Conservation (phyloP, 2,329 filamentous ascomycete genomes). For the Nemania diffusa region DNA sequence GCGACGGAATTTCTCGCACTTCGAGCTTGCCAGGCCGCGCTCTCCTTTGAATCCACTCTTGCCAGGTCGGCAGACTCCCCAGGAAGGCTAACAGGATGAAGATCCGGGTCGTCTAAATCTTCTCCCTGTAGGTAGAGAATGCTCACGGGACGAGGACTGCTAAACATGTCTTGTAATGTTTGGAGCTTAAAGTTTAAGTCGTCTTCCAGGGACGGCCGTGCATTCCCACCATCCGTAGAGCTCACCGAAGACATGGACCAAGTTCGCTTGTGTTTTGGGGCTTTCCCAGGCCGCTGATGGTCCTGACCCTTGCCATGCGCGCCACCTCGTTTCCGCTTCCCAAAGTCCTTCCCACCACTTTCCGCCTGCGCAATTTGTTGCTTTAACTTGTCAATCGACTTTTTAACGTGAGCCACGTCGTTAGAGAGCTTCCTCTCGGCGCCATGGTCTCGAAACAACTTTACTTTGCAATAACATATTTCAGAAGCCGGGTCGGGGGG, state of each 20-base stretch:
- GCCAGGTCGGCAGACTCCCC: conserved; percentile 73
- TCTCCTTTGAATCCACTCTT: conserved; percentile 62
- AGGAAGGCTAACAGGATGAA: conserved; percentile 77
- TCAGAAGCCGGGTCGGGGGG: conserved; percentile 67
- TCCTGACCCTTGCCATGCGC: conserved; percentile 57
- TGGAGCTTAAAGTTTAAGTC: conserved; percentile 83
- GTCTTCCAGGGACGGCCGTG: conserved; percentile 70
- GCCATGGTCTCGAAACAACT: conserved; percentile 94
- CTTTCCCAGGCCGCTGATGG: conserved; percentile 77
- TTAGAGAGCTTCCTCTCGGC: conserved; percentile 96
- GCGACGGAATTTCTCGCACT: conserved; percentile 68
- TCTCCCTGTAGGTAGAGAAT: conserved; percentile 81
- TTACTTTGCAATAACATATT: conserved; percentile 95
- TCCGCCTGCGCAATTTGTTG: conserved; percentile 88
- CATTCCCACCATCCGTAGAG: conserved; percentile 60
- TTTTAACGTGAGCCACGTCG: conserved; percentile 93
- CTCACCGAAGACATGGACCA: conserved; percentile 92
- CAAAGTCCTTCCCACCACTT: conserved; percentile 73
- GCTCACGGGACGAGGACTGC: conserved; percentile 81
- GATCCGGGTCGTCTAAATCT: conserved; percentile 81
- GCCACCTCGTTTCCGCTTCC: conserved; percentile 69
- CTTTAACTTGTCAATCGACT: conserved; percentile 94
- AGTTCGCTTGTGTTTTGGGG: conserved; percentile 88
- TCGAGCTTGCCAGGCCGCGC: conserved; percentile 60
- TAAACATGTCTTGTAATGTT: conserved; percentile 87